Conservation (phyloP, 78 protist genomes). For the Planoprotostelium fungivorum region DNA sequence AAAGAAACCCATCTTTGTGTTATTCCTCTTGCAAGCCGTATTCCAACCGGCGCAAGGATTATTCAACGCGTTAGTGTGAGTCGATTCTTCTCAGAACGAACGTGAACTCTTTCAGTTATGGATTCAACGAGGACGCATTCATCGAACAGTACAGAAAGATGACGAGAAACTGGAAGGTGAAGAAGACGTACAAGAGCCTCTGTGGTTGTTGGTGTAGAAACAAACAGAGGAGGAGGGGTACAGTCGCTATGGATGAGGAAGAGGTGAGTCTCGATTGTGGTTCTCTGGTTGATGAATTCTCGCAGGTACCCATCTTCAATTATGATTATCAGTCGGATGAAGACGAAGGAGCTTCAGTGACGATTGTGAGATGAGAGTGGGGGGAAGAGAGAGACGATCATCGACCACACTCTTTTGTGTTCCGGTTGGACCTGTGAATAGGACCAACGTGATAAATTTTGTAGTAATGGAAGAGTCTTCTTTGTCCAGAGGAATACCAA, state of each 20-base stretch:
- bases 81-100: not conserved
- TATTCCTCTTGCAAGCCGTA: conserved; percentile 34
- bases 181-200: not conserved
- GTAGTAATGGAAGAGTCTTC: too few species aligned
- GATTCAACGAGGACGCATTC: not conserved
- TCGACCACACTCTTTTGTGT: too few species aligned
- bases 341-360: not conserved
- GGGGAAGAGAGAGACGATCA: too few species aligned
- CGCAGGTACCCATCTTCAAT: not conserved
- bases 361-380: too few species aligned
- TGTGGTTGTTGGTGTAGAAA: not conserved
- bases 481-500: too few species aligned
- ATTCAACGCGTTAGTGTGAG: conserved; percentile 2
- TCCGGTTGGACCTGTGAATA: too few species aligned
- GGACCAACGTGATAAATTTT: too few species aligned
- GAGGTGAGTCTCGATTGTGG: not conserved
- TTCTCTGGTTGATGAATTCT: not conserved
- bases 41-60: conserved; percentile 57
- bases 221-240: not conserved
- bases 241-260: not conserved
- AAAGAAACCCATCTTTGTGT: conserved; percentile 15
- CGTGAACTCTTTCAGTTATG: not conserved
- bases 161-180: not conserved
- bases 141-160: not conserved
- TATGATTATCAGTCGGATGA: not conserved